These are phyloP conservation scores for Pulchroboletus neoregius DNA, from an alignment of 1,284 basidiomycete genomes.

Conservation along the genomic window DNA sequence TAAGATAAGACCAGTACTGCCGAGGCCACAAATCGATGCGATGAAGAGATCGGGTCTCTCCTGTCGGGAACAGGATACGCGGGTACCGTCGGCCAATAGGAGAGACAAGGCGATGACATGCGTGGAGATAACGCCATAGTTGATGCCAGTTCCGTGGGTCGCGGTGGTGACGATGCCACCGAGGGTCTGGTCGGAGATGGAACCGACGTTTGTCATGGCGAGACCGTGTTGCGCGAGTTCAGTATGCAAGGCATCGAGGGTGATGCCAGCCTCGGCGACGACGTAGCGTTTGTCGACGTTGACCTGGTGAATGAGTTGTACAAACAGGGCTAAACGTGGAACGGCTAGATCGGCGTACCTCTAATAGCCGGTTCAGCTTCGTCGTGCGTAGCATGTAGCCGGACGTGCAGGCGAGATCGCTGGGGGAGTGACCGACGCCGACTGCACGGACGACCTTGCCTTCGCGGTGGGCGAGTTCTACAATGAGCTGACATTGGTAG, in stretches of 20 bases:
- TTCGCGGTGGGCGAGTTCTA: conserved; percentile 82
- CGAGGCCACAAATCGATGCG: conserved; percentile 91
- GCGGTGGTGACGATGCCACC: conserved; percentile 94
- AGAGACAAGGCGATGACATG: conserved; percentile 76
- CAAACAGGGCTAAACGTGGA: conserved; percentile 27
- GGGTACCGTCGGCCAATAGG: conserved; percentile 68
- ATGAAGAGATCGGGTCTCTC: conserved; percentile 78
- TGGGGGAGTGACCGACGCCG: conserved; percentile 91
- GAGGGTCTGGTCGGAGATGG: conserved; percentile 95
- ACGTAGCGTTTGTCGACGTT: conserved; percentile 69
- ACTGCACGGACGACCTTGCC: conserved; percentile 74
- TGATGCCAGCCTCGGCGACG: conserved; percentile 76
- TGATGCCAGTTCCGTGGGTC: conserved; percentile 88
- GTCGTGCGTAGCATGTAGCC: conserved; percentile 82
- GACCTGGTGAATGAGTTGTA: conserved; percentile 45
- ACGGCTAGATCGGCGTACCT: conserved; percentile 52
- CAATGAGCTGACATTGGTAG: conserved; percentile 69
- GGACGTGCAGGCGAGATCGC: conserved; percentile 84
- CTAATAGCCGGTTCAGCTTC: conserved; percentile 63
- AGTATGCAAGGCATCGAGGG: conserved; percentile 67
- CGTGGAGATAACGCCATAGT: conserved; percentile 80
- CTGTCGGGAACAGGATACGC: conserved; percentile 63
- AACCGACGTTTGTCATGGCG: conserved; percentile 91
- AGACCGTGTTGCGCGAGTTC: conserved; percentile 67
- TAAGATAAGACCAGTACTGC: conserved; percentile 89